Evolutionary conservation across 306 rosid species (phyloP).

Genomic region (Quercus cerris): DNA sequence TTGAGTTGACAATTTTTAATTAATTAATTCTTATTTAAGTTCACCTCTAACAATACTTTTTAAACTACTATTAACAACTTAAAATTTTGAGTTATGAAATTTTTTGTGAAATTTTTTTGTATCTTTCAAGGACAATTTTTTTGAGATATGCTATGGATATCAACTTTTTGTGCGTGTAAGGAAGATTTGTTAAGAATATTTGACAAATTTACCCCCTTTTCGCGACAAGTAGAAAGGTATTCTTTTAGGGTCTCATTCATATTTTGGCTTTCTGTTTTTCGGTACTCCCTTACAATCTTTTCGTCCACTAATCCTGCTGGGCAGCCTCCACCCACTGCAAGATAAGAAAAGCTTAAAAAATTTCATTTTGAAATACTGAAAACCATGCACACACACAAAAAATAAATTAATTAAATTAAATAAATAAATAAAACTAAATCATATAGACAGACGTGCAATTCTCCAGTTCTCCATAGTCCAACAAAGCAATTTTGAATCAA

Average conservation of each 20-base stretch:
- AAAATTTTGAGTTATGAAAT: too few species aligned
- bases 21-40: too few species aligned
- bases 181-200: too few species aligned
- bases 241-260: conserved; percentile 54
- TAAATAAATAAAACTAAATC: background rate
- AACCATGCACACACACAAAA: background rate
- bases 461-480: background rate
- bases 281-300: conserved; percentile 51
- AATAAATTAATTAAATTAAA: too few species aligned
- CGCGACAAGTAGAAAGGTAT: conserved; percentile 49
- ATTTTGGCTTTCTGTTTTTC: conserved; percentile 52
- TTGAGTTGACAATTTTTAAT: too few species aligned
- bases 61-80: too few species aligned
- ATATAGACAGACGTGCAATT: background rate
- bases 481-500: background rate
- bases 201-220: conserved; percentile 56
- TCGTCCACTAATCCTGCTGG: conserved; percentile 45
- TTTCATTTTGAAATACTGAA: background rate
- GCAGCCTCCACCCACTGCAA: conserved; percentile 64
- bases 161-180: too few species aligned
- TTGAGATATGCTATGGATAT: too few species aligned
- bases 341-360: conserved; percentile 3
- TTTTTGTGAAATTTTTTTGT: too few species aligned
- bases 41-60: too few species aligned
- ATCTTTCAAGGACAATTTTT: too few species aligned